Evolutionary conservation across 331 rosid genomes (phyloP).

Genomic region (Malus hybrid): DNA sequence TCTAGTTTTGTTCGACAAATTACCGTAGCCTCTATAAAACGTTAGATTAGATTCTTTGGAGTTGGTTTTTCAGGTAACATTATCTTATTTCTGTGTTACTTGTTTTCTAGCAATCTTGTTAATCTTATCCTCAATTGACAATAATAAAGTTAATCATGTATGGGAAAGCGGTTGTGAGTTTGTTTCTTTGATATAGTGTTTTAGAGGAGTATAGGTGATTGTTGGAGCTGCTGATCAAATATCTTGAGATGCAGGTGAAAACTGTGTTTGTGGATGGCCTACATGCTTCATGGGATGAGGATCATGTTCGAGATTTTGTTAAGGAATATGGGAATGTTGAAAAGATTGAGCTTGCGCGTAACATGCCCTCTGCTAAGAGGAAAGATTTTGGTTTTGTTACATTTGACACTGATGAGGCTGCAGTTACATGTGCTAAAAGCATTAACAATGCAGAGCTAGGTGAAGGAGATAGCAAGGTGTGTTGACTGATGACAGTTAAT

Average conservation of each 20-base stretch:
- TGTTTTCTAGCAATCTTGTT: not conserved
- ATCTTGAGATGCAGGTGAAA: slow-evolving; percentile 62
- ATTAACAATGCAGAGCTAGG: slow-evolving; percentile 88
- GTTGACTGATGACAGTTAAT: slow-evolving; percentile 2
- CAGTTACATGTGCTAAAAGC: slow-evolving; percentile 82
- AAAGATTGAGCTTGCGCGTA: slow-evolving; percentile 91
- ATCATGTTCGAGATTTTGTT: slow-evolving; percentile 58
- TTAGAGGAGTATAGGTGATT: not conserved
- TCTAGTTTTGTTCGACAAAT: not conserved
- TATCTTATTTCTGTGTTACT: not conserved
- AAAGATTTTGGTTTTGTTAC: slow-evolving; percentile 96
- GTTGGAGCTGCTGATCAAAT: slow-evolving; percentile 16
- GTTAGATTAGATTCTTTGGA: not conserved
- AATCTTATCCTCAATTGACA: not conserved
- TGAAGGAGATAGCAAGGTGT: slow-evolving; percentile 90
- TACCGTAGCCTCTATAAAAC: not conserved
- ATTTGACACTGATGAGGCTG: slow-evolving; percentile 84
- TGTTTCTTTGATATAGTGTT: not conserved
- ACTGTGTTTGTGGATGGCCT: slow-evolving; percentile 95
- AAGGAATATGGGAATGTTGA: slow-evolving; percentile 71
- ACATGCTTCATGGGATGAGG: slow-evolving; percentile 93
- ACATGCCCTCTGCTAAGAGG: slow-evolving; percentile 95
- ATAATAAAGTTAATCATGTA: not conserved
- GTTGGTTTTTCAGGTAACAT: not conserved
- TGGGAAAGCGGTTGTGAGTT: not conserved